Evolutionary conservation across 2,329 filamentous ascomycete species (phyloP).

Genomic region (Penicillium verrucosum): DNA sequence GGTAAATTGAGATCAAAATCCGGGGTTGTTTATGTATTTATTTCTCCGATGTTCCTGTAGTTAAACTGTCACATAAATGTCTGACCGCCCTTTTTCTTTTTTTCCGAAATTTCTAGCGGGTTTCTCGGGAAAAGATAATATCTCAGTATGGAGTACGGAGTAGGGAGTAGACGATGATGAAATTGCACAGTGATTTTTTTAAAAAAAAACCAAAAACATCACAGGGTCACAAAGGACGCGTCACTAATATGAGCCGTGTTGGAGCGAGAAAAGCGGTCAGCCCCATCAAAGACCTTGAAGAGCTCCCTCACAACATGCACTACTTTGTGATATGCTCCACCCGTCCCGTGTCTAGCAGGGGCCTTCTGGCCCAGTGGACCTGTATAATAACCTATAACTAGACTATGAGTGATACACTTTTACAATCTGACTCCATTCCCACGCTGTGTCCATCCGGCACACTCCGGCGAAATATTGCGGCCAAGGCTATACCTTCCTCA

Average conservation of each 20-base stretch:
- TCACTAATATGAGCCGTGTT: slow-evolving; percentile 20
- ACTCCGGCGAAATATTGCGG: slow-evolving; percentile 10
- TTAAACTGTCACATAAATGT: neutral
- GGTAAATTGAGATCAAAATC: neutral
- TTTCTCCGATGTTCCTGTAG: slow-evolving; percentile 15
- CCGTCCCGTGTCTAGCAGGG: slow-evolving; percentile 19
- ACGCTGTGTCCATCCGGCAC: slow-evolving; percentile 21
- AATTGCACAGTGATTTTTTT: neutral
- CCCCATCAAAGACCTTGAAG: neutral
- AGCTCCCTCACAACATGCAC: neutral
- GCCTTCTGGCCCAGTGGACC: neutral
- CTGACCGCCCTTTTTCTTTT: slow-evolving; percentile 14
- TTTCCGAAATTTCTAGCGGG: slow-evolving; percentile 16
- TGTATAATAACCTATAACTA: slow-evolving; percentile 2
- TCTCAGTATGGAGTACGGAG: neutral
- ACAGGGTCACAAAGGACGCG: slow-evolving; percentile 11
- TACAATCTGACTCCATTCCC: slow-evolving; percentile 2
- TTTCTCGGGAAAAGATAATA: slow-evolving; percentile 20
- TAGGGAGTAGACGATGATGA: neutral
- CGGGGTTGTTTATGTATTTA: neutral
- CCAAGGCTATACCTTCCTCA: neutral
- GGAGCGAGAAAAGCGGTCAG: slow-evolving; percentile 15
- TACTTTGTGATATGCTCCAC: slow-evolving; percentile 3
- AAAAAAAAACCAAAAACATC: neutral
- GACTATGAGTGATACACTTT: slow-evolving; percentile 11